Percentiles rank a stretch among this genome's conserved stretches.
phyloP scores from a whole-genome alignment of 1,284 basidiomycete species.

The Ganoderma sinense region DNA sequence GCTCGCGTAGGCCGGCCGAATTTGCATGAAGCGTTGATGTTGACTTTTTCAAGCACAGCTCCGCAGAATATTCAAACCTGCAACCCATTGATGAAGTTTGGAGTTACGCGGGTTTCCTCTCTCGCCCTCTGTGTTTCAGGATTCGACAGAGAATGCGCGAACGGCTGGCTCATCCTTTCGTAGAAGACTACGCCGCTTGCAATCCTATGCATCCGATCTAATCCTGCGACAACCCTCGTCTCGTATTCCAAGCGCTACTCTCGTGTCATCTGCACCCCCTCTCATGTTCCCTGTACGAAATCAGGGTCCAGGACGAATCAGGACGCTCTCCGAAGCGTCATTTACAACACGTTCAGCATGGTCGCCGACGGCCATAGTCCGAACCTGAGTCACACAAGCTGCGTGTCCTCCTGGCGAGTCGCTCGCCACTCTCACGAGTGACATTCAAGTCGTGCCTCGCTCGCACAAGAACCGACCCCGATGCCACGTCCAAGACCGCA shows the following conservation, averaged over 20 bases:
- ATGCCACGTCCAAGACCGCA: not conserved
- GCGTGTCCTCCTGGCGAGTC: not conserved
- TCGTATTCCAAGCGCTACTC: not conserved
- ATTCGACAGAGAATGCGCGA: not conserved
- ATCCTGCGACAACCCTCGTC: not conserved
- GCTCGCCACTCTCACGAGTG: not conserved
- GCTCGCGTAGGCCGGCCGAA: not conserved
- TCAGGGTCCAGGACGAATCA: not conserved
- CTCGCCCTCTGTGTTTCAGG: not conserved
- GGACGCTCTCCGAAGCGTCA: not conserved
- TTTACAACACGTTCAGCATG: not conserved
- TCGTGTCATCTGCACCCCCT: not conserved
- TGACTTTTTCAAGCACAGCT: not conserved
- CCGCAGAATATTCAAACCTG: not conserved
- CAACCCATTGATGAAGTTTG: not conserved
- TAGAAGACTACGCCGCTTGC: not conserved
- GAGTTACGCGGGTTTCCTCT: not conserved
- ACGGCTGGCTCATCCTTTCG: not conserved
- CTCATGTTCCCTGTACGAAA: not conserved
- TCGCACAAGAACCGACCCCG: not conserved
- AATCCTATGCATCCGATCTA: not conserved
- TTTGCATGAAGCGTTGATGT: not conserved
- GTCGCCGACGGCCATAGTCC: not conserved
- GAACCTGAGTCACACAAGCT: not conserved
- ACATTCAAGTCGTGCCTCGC: not conserved